Base-by-base conservation (phyloP, 2,329 filamentous ascomycete species). In the Orbilia quercus region DNA sequence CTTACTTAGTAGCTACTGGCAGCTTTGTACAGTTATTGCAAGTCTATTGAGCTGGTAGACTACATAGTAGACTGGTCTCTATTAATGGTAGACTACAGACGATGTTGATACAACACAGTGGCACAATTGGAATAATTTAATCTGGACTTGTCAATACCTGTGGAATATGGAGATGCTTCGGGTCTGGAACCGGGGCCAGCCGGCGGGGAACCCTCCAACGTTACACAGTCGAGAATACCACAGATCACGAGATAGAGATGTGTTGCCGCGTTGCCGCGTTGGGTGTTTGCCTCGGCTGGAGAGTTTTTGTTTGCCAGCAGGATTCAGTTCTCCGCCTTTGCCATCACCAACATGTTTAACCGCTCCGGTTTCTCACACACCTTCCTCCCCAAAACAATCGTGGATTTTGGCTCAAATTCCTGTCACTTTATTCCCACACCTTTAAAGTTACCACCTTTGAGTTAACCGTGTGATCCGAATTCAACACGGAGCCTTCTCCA, bases 271-370 rank as follows among this genome's bases (percentile, higher is more conserved):
- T 60, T 22, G 12, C 28, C 28, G 36, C 28, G 36, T 16, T 14
- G 34, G 14, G n/a, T 48, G 44, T 59, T 28, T 60, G 40, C 4
- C 16, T n/a, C n/a, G 28, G 28, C 28, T 31, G 28, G 28, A 31
- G 28, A 31, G 28, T 5, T 5, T 5, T 12, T 62, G 58, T 62
- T 62, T 62, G 58, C 16, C 12, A 6, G 45, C 25, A 53, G 47
- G 48, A 51, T 51, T 47, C 51, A 42, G 20, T 16, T 40, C 42
- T 9, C 31, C 44, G 20, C 2, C 5, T 22, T 64, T 20, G 54
- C 31, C 54, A 71, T 71, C 66, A 48, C 58, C 28, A 31, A 63
- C 65, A 36, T 70, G 65, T 71, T 71, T 71, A 64, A 71, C 66
- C 66, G 66, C 51, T 50, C 55, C 57, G 57, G 57, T 44, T 70